These are phyloP conservation scores for Eucalyptus shirleyi DNA, from an alignment of 345 rosid species.

Conservation along the genomic window DNA sequence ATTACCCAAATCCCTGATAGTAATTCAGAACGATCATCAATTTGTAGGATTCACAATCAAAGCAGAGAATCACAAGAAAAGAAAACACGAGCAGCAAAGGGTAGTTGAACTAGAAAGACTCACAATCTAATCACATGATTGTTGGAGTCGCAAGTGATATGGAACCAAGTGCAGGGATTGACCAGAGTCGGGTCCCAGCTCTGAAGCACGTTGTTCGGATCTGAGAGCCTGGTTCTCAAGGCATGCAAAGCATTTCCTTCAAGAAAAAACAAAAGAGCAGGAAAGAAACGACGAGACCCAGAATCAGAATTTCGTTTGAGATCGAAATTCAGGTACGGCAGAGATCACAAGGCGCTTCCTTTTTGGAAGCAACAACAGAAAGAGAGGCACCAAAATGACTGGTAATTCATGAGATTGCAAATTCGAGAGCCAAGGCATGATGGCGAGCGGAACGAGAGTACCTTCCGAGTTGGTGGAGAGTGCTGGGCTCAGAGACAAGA, in stretches of 20 bases:
- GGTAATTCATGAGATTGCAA: background rate
- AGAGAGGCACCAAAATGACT: background rate
- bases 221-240: slow-evolving; percentile 47
- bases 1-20: slow-evolving; percentile 59
- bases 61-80: background rate
- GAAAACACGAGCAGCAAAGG: background rate
- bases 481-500: slow-evolving; percentile 17
- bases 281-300: background rate
- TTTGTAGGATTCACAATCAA: background rate
- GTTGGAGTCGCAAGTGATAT: slow-evolving; percentile 60
- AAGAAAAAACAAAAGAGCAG: background rate
- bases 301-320: background rate
- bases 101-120: background rate
- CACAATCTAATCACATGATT: slow-evolving; percentile 57
- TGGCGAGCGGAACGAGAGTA: background rate
- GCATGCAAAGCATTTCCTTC: slow-evolving; percentile 68
- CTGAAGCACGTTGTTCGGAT: slow-evolving; percentile 63
- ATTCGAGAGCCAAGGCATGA: background rate
- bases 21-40: background rate
- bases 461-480: slow-evolving; percentile 53
- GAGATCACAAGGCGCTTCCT: background rate
- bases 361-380: background rate
- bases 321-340: background rate
- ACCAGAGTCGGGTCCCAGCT: slow-evolving; percentile 94
- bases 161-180: slow-evolving; percentile 90